Base-by-base conservation (phyloP, 176 grass and related monocot species). In the sorghum (Sorghum bicolor) region DNA sequence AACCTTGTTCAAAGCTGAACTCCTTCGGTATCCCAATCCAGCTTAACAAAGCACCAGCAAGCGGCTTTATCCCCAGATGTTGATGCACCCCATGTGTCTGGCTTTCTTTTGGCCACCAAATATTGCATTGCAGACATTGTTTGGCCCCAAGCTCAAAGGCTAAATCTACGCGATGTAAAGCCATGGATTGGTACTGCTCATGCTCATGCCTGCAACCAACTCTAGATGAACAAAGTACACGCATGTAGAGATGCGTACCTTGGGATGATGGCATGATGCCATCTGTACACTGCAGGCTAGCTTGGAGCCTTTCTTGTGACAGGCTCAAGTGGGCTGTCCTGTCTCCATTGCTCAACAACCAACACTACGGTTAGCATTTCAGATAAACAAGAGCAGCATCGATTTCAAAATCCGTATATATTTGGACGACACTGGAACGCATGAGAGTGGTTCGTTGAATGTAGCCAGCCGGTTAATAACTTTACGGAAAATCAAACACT, bases 21-120 rank as follows among this genome's bases (percentile, higher is more conserved):
- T 22, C 32, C 17, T 22, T 12, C 9, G 66, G 67, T 70, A n/a
- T 13, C 67, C 67, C 67, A 39, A 70, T 13, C 33, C 4, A 70
- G 12, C 2, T n/a, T 36, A 34, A 20, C 32, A 68, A 68, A 24
- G 67, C 67, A 44, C 36, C 66, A 69, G 66, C 38, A 44, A 16
- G 12, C 12, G 12, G n/a, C 38, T 43, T 28, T 28, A 28, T 44
- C n/a, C 69, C 69, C 39, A 72, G 50, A 72, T 72, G 38, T 26
- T 26, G 69, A 44, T 72, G 69, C 69, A 44, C 69, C 69, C 69
- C 69, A 72, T 72, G 69, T 72, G 69, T 72, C 1, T 45, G 24
- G n/a, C 24, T 72, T 72, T 71, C 22, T 24, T 24, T 7, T 43
- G 11, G 5, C 20, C 36, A 8, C 2, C 34, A 36, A 34, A 20